Conservation (phyloP, 2,329 filamentous ascomycete species). For the Ceratocystis papillata region DNA sequence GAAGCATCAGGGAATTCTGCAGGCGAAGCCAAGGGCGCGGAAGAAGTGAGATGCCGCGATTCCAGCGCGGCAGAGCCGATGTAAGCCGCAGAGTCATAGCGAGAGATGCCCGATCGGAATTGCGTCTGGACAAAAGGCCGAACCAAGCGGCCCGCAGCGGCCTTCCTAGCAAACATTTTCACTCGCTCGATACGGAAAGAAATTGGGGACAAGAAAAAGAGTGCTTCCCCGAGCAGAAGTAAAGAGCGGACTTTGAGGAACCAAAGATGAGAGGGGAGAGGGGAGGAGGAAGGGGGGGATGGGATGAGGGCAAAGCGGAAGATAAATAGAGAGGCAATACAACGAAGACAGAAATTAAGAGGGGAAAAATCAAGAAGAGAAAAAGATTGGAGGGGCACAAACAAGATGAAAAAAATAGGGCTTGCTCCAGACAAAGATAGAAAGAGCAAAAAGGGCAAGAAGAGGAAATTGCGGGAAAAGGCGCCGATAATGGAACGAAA, state of each 20-base stretch:
- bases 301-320: neutral
- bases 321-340: slow-evolving; percentile 1
- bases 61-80: neutral
- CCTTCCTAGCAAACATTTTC: slow-evolving; percentile 21
- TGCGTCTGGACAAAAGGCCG: slow-evolving; percentile 12
- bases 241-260: neutral
- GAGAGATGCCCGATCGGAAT: neutral
- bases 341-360: neutral
- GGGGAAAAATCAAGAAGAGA: slow-evolving; percentile 11
- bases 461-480: slow-evolving; percentile 11
- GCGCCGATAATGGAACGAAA: slow-evolving; percentile 14
- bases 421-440: slow-evolving; percentile 2
- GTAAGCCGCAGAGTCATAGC: slow-evolving; percentile 1
- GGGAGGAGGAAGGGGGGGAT: neutral
- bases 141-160: slow-evolving; percentile 20
- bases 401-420: slow-evolving; percentile 4
- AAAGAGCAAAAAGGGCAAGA: slow-evolving; percentile 5
- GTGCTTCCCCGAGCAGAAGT: neutral
- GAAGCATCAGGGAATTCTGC: slow-evolving; percentile 11
- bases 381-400: slow-evolving; percentile 12
- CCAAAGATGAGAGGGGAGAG: neutral
- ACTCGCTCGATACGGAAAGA: neutral
- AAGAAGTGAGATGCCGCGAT: neutral
- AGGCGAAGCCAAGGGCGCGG: slow-evolving; percentile 1
- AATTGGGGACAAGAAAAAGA: neutral